These are phyloP conservation scores for Solanum rostratum DNA, from an alignment of 257 asterid genomes.

Conservation along the genomic window DNA sequence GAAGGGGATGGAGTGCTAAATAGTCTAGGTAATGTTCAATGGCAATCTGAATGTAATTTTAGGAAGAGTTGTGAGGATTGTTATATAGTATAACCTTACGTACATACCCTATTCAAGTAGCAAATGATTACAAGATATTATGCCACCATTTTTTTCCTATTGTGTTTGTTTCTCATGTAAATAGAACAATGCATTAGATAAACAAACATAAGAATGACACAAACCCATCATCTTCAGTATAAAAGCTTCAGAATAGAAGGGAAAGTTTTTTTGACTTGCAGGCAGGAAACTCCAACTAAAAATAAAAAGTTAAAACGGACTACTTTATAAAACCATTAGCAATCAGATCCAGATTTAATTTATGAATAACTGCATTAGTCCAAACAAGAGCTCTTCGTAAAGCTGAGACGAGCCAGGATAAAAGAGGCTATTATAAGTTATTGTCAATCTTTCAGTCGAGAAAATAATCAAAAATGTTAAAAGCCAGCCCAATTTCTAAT, in stretches of 20 bases:
- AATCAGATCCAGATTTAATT: neutral
- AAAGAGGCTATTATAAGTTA: neutral
- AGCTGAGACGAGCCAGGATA: neutral
- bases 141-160: neutral
- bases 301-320: neutral
- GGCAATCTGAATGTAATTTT: neutral
- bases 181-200: neutral
- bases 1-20: neutral
- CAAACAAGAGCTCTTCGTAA: neutral
- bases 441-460: neutral
- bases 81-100: neutral
- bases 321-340: neutral
- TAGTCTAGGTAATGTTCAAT: neutral
- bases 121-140: neutral
- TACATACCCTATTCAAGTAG: neutral
- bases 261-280: neutral
- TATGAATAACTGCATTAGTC: neutral
- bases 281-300: neutral
- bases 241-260: neutral
- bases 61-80: neutral
- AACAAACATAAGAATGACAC: neutral
- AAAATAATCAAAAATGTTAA: neutral
- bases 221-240: neutral
- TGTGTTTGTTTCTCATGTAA: neutral
- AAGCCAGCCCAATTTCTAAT: neutral